Evolutionary conservation across 768 basidiomycete species (phyloP), one percentile per base, ranked within the genome.

Genomic region (Boletus edulis): DNA sequence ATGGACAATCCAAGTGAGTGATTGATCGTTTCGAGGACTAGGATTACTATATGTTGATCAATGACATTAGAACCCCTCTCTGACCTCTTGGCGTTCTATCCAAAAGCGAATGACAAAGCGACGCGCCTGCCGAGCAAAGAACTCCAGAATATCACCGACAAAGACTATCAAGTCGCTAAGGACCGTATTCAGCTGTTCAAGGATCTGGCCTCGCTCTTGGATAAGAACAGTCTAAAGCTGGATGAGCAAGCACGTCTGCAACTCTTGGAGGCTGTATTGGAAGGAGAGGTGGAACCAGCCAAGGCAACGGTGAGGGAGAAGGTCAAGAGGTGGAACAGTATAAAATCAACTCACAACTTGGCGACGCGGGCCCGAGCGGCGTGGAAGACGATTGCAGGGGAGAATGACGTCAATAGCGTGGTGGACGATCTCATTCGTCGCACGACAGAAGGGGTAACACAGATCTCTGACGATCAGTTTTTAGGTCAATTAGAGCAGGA

Each of bases 381-480:
- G 34, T 24, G 9, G 10, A 49, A 54, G 0, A 17, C 8, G 4
- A 7, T 41, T 14, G 20, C 20, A 13, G 29, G 47, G n/a, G 46
- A 35, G 6, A 41, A 24, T 7, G 38, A 60, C 3, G 39, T 29
- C 0, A 45, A 41, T 13, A 17, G 14, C 17, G 2, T 10, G 8
- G 17, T 63, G n/a, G 46, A 62, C 6, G 17, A 18, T 12, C 47
- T 56, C 15, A 2, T 66, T n/a, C 45, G 6, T 11, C 38, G n/a
- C 0, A 57, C 63, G 18, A 44, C 34, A 3, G 27, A 11, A 3
- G 42, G 32, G 6, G 49, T 48, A 20, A 22, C n/a, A 20, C n/a
- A 34, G 2, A 46, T 61, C 4, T 13, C 54, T 0, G 67, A 69
- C 17, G 32, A n/a, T 27, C 53, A 53, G 9, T 61, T 69, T 32